These are phyloP conservation scores for Blastobotrys elegans DNA, from an alignment of 1,139 yeast genomes.

Conservation along the genomic window DNA sequence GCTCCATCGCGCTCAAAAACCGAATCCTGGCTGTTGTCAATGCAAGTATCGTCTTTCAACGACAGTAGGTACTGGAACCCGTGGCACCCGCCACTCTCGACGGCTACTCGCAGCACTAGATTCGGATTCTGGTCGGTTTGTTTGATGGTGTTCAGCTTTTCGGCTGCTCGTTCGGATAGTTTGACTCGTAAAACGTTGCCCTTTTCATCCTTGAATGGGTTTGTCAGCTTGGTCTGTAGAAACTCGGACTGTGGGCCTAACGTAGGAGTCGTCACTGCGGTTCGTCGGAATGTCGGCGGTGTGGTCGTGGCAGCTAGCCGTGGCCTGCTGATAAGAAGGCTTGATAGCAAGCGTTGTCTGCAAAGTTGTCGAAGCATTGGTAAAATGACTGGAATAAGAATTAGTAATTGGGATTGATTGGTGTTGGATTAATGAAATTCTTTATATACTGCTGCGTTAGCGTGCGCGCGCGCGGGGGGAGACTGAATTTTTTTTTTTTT, in stretches of 20 bases:
- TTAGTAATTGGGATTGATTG: too few species aligned
- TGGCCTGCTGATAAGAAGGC: too few species aligned
- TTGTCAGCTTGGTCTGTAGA: slow-evolving; percentile 25
- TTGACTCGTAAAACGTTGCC: slow-evolving; percentile 35
- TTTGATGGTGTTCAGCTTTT: slow-evolving; percentile 53
- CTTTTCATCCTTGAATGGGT: slow-evolving; percentile 31
- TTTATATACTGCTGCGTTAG: too few species aligned
- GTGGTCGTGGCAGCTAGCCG: too few species aligned
- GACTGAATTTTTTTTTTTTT: neutral
- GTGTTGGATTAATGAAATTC: too few species aligned
- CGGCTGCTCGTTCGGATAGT: slow-evolving; percentile 45
- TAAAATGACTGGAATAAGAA: too few species aligned
- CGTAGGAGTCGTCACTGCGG: slow-evolving; percentile 17
- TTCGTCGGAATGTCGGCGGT: too few species aligned
- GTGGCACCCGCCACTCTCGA: slow-evolving; percentile 98
- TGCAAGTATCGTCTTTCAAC: slow-evolving; percentile 47
- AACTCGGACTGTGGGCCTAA: slow-evolving; percentile 19
- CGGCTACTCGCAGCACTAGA: slow-evolving; percentile 67
- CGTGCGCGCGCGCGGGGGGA: too few species aligned
- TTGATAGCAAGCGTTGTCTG: neutral
- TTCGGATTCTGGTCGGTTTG: slow-evolving; percentile 53
- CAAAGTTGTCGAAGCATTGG: neutral
- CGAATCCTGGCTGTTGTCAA: slow-evolving; percentile 40
- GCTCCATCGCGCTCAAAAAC: slow-evolving; percentile 70
- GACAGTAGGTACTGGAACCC: slow-evolving; percentile 88